Percentiles rank a stretch among this genome's conserved stretches.
Conservation (phyloP, 2,329 filamentous ascomycete genomes). For the Phialemonium atrogriseum region DNA sequence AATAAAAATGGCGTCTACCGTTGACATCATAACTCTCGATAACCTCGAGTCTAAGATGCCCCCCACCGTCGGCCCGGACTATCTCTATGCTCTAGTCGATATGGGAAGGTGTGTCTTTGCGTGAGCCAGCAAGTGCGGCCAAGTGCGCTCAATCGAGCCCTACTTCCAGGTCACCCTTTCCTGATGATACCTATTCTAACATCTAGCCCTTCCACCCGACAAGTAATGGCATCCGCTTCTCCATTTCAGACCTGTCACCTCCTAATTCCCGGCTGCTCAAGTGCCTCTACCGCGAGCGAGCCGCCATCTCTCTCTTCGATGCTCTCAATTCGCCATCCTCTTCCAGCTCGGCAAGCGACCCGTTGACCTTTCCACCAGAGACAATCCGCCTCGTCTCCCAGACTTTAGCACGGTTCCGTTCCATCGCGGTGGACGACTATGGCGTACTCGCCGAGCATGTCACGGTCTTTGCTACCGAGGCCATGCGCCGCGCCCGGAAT, state of each 20-base stretch:
- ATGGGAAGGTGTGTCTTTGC: constrained; percentile 43
- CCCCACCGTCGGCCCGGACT: constrained; percentile 33
- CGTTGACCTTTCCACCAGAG: constrained; percentile 34
- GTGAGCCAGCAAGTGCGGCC: not conserved
- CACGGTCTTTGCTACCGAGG: constrained; percentile 78
- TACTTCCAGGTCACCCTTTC: not conserved
- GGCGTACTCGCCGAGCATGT: constrained; percentile 58
- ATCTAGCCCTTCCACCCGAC: constrained; percentile 2
- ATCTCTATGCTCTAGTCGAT: constrained; percentile 49
- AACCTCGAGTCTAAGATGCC: constrained; percentile 41
- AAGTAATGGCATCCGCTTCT: constrained; percentile 90
- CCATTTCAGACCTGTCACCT: constrained; percentile 72
- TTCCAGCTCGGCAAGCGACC: constrained; percentile 15
- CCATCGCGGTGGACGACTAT: constrained; percentile 57
- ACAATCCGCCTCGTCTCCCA: constrained; percentile 60
- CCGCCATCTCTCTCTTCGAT: constrained; percentile 79
- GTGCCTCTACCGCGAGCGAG: constrained; percentile 71
- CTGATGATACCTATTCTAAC: constrained; percentile 4
- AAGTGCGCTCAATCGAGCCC: not conserved
- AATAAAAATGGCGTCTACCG: constrained; percentile 22
- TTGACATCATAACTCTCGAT: constrained; percentile 41
- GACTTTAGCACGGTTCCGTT: constrained; percentile 61
- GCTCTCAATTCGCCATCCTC: constrained; percentile 50
- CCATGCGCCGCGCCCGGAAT: constrained; percentile 74
- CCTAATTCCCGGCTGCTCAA: constrained; percentile 63